Base-by-base conservation (phyloP, 2,329 filamentous ascomycete genomes). In the Trichoderma polysporum region DNA sequence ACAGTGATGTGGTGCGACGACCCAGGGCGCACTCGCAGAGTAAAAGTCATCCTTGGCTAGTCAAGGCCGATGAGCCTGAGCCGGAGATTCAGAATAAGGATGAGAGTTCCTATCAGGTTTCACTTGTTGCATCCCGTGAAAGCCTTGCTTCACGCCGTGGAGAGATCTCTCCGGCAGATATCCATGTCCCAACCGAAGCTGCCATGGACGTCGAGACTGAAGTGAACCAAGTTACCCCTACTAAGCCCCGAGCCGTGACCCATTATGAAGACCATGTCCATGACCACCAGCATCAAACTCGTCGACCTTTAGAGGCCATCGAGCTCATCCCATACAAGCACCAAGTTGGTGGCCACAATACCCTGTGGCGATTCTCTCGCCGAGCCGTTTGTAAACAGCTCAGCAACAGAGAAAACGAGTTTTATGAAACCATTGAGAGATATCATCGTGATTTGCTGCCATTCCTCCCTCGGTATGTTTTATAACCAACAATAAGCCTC, bases 371-470 rank as follows among this genome's bases (percentile, higher is more conserved):
- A 49, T 98, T 99, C 76, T 98, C 95, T 19, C 90, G 93, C 71
- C 88, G 94, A 73, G 95, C 95, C 66, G 94, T 99, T 12, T 99
- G 95, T 84, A 99, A 99, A 80, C 93, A 97, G 80, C 86, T 99
- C 75, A 99, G 97, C 78, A 99, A 97, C 77, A 88, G 94, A 74
- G 95, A 99, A 77, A 99, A 99, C 79, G 93, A 97, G 79, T 99
- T 99, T 76, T 99, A 99, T 78, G 95, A 99, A 79, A 95, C 90
- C 64, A 92, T 98, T 73, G 95, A 99, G 81, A 89, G 88, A 74
- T 88, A 92, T 71, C 94, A 99, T 78, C 92, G 93, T 70, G 91
- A 97, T 75, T 85, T 99, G 74, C 82, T 99, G 68, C 88, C 91
- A 49, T 99, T 98, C 76, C 84, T 99, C 70, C 95, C 95, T 70